Conservation (phyloP, 2,329 filamentous ascomycete genomes). For the Bipolaris victoriae region DNA sequence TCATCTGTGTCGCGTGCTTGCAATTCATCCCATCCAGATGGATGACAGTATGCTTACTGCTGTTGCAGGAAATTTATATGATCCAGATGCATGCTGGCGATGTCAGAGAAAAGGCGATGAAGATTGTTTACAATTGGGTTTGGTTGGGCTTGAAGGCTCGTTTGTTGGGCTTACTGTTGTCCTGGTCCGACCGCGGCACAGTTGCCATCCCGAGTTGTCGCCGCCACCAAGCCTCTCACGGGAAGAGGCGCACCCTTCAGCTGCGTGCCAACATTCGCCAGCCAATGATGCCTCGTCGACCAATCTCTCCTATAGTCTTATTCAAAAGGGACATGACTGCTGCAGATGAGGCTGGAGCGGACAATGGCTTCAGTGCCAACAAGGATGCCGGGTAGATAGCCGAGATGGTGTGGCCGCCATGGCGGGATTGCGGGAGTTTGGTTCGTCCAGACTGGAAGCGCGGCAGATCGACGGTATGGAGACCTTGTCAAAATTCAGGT, state of each 20-base stretch:
- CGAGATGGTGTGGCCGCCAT: slow-evolving; percentile 21
- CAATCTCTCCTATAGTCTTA: background rate
- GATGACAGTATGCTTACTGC: no score
- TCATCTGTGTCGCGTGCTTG: no score
- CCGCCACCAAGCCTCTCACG: background rate
- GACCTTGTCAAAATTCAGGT: slow-evolving; percentile 8
- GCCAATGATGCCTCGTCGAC: background rate
- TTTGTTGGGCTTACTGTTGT: background rate
- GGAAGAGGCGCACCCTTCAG: background rate
- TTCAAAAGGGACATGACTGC: background rate
- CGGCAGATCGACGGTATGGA: slow-evolving; percentile 18
- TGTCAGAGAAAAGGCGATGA: background rate
- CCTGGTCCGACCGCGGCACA: background rate
- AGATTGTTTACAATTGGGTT: background rate
- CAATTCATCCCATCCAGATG: no score
- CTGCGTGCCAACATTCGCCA: background rate
- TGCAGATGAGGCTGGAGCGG: slow-evolving; percentile 7
- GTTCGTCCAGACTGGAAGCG: slow-evolving; percentile 14
- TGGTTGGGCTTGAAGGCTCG: background rate
- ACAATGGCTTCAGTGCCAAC: background rate
- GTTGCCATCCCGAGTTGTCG: background rate
- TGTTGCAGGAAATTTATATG: no score
- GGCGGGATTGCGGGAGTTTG: slow-evolving; percentile 7
- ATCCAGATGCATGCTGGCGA: no score
- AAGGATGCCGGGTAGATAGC: slow-evolving; percentile 18